Evolutionary conservation across 306 rosid species (phyloP), one percentile per base, ranked within the genome.

Genomic region (Cicer yamashitae): DNA sequence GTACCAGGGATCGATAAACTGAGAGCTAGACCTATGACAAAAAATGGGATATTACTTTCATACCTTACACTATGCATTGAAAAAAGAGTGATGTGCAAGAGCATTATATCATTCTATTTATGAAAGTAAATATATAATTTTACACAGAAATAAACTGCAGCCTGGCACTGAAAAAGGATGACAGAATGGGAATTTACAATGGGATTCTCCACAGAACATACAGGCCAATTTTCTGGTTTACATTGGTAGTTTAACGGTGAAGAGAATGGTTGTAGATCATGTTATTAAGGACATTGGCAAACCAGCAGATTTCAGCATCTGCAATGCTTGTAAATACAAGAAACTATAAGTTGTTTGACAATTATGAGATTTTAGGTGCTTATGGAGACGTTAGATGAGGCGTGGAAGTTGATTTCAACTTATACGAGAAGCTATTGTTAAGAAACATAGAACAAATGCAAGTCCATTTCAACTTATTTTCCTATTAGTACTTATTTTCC

Each of bases 341-440:
- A 43, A 75, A 45, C 56, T 48, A 65, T 38, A 62, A 38, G 15
- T 56, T 76, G 43, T 66, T 76, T 38, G 39, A 67, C 34, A 47
- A 57, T 45, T 56, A 45, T 57, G 75, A 43, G 40, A 67, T 44
- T 66, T 13, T n/a, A 25, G 46, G 34, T 25, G 34, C 34, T 25
- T 25, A 25, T 25, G 59, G 59, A 53, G 30, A 53, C 0, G 5
- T 52, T 52, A 15, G 1, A 14, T 52, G 10, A 8, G 63, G 63
- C 3, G 40, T 15, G 4, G 25, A 52, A 52, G 5, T 17, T 52
- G 58, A 52, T 14, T 52, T 52, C 10, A 15, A 7, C 58, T 14
- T n/a, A 7, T 6, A 9, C 25, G 10, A 7, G 7, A 57, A 57
- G 5, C 9, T 10, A 9, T 22, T 22, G 10, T 57, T 57, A 3